A percentile compares a stretch with the other conserved stretches of the same genome.
These are phyloP conservation scores for Pleurotus citrinopileatus DNA, from an alignment of 768 basidiomycete species.

Conservation along the genomic window DNA sequence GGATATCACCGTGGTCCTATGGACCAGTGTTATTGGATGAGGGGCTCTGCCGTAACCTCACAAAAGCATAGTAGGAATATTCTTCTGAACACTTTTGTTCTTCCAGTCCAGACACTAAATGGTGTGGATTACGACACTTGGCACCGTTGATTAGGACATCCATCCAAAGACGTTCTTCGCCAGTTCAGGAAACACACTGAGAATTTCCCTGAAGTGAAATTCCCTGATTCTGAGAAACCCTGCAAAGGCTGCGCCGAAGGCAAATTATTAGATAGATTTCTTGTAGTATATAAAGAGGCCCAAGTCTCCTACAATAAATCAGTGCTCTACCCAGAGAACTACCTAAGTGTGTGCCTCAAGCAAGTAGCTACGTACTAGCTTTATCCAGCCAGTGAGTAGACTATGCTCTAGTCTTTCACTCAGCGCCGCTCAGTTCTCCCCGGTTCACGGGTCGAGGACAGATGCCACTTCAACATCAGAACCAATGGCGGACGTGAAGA, in stretches of 20 bases:
- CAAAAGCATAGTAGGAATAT: neutral
- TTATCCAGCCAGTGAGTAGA: no score
- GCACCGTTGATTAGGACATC: neutral
- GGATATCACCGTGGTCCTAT: neutral
- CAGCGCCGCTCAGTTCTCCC: no score
- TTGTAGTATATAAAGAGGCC: no score
- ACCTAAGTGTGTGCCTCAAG: no score
- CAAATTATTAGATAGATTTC: no score
- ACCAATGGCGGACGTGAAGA: no score
- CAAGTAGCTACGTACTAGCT: no score
- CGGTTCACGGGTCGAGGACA: conserved; percentile 18
- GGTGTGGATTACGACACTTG: neutral
- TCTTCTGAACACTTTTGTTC: no score
- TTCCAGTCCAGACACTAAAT: no score
- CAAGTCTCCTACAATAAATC: no score
- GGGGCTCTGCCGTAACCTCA: neutral
- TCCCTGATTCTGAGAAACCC: neutral
- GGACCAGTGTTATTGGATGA: neutral
- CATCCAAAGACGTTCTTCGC: neutral
- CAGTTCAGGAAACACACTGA: neutral
- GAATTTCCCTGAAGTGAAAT: neutral
- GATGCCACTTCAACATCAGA: conserved; percentile 26
- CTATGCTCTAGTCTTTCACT: no score
- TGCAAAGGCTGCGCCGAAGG: conserved; percentile 10
- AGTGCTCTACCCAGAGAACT: no score